Conservation (phyloP, 2,329 filamentous ascomycete species). For the Aspergillus niger region DNA sequence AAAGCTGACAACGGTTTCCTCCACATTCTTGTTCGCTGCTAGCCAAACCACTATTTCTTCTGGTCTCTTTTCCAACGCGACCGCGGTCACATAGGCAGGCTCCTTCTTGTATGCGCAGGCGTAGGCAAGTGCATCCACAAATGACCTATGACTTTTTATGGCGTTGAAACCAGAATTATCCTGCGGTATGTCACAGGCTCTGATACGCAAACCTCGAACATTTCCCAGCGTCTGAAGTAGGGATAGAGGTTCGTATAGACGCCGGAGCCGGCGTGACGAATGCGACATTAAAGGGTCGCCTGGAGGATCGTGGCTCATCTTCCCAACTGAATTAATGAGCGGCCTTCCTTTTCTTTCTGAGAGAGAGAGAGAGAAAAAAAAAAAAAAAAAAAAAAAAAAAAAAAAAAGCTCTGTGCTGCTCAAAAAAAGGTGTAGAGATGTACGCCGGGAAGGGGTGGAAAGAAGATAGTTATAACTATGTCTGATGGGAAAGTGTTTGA, state of each 20-base stretch:
- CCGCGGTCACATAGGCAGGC: slow-evolving; percentile 7
- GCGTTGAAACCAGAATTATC: neutral
- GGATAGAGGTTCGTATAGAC: slow-evolving; percentile 10
- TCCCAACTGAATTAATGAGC: neutral
- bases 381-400: no score
- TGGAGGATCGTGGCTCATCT: neutral
- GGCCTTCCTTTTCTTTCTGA: no score
- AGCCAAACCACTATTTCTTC: slow-evolving; percentile 6
- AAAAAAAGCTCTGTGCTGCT: no score
- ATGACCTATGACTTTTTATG: neutral
- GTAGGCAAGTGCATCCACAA: slow-evolving; percentile 12
- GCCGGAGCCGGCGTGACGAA: neutral
- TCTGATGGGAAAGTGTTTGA: no score
- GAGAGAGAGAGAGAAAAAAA: no score
- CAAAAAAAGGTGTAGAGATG: no score
- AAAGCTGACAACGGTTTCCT: neutral
- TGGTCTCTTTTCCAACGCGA: slow-evolving; percentile 2
- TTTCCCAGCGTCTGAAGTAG: slow-evolving; percentile 7
- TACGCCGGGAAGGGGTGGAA: no score
- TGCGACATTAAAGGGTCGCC: neutral
- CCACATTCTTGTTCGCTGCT: neutral
- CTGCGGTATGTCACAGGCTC: neutral
- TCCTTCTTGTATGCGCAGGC: slow-evolving; percentile 11
- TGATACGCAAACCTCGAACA: slow-evolving; percentile 9
- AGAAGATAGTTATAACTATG: no score